Evolutionary conservation across 345 rosid genomes (phyloP).

Genomic region (Gossypium mustelinum): DNA sequence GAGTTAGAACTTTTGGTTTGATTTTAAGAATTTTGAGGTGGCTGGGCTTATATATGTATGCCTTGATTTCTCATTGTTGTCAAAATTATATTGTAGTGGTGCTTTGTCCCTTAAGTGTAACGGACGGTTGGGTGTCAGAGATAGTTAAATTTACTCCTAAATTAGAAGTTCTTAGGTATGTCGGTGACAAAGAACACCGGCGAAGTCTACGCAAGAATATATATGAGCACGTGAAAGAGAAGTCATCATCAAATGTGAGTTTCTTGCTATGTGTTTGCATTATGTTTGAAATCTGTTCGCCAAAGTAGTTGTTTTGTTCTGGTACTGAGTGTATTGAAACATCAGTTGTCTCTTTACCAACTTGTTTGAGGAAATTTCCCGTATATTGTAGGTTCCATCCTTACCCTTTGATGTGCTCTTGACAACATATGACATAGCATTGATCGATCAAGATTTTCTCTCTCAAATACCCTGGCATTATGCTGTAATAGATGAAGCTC

Average conservation of each 20-base stretch:
- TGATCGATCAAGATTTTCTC: slow-evolving; percentile 78
- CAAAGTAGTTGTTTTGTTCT: background rate
- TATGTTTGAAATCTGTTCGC: background rate
- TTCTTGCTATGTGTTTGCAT: slow-evolving; percentile 1
- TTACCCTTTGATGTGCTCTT: slow-evolving; percentile 71
- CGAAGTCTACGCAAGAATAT: slow-evolving; percentile 45
- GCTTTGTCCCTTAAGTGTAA: slow-evolving; percentile 80
- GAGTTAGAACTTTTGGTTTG: slow-evolving; percentile 34
- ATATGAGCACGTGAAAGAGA: slow-evolving; percentile 40
- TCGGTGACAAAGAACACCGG: slow-evolving; percentile 70
- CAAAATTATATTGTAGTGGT: slow-evolving; percentile 47
- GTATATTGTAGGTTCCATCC: slow-evolving; percentile 40
- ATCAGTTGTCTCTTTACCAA: background rate
- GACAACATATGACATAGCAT: slow-evolving; percentile 74
- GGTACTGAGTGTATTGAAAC: background rate
- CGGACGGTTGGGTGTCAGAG: slow-evolving; percentile 83
- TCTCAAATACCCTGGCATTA: slow-evolving; percentile 82
- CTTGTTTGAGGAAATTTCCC: slow-evolving; percentile 6
- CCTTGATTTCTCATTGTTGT: background rate
- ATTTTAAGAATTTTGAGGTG: background rate
- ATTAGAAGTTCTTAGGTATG: slow-evolving; percentile 59
- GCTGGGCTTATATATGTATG: background rate
- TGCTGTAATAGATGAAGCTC: slow-evolving; percentile 82
- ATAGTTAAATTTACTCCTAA: slow-evolving; percentile 62
- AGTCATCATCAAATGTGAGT: slow-evolving; percentile 42